phyloP scores from a whole-genome alignment of 2,329 filamentous ascomycete species.

The Xylaria arbuscula region DNA sequence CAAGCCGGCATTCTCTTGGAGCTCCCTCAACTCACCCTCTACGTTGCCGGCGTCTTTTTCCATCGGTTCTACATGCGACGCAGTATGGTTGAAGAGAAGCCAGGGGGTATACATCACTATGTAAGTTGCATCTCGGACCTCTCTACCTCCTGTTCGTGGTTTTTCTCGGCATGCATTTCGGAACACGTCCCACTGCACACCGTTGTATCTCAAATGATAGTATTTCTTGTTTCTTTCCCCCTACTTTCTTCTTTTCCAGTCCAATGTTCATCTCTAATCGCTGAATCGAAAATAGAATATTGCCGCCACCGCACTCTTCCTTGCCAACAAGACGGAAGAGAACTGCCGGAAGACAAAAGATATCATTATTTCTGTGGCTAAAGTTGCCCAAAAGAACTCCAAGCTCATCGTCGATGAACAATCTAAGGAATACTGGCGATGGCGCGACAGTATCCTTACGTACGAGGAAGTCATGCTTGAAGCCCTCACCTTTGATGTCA shows the following conservation, averaged over 20 bases:
- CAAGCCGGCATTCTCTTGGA: constrained; percentile 94
- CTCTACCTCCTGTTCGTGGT: background rate
- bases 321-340: constrained; percentile 97
- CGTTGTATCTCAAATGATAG: background rate
- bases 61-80: constrained; percentile 95
- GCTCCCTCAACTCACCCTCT: constrained; percentile 89
- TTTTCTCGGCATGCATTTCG: background rate
- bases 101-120: constrained; percentile 89
- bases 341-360: constrained; percentile 96
- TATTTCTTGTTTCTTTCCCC: background rate
- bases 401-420: constrained; percentile 92
- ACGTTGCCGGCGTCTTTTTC: constrained; percentile 93
- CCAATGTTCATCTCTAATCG: constrained; percentile 33
- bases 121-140: constrained; percentile 60
- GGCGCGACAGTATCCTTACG: constrained; percentile 91
- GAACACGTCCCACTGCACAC: background rate
- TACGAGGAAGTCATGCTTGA: constrained; percentile 95
- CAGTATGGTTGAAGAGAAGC: constrained; percentile 79
- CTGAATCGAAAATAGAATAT: constrained; percentile 68
- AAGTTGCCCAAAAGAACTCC: constrained; percentile 93
- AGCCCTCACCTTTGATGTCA: constrained; percentile 91
- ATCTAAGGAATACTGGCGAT: constrained; percentile 97
- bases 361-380: constrained; percentile 90
- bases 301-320: constrained; percentile 89
- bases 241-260: no score